phyloP scores from a whole-genome alignment of 345 rosid species.

The Alliaria petiolata region DNA sequence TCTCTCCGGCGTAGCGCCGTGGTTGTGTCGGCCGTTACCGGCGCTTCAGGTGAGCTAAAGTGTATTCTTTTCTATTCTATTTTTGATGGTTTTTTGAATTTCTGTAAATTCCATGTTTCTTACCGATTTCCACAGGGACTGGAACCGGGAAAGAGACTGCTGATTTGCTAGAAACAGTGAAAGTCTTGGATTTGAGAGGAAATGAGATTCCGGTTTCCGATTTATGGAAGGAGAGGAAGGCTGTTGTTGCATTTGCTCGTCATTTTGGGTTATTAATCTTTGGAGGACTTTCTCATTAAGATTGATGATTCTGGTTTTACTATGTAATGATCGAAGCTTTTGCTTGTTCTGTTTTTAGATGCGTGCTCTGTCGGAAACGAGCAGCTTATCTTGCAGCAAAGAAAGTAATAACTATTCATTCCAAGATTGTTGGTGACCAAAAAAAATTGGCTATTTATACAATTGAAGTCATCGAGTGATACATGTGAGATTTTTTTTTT shows the following conservation, averaged over 20 bases:
- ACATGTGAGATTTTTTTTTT: background rate
- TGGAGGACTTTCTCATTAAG: background rate
- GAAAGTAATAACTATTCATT: constrained; percentile 49
- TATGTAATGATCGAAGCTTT: background rate
- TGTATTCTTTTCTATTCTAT: background rate
- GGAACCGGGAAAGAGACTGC: constrained; percentile 33
- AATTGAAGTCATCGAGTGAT: background rate
- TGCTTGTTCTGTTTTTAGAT: constrained; percentile 41
- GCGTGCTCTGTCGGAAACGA: constrained; percentile 81
- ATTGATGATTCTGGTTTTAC: constrained; percentile 1
- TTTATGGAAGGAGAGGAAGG: constrained; percentile 82
- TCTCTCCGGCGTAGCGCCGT: constrained; percentile 32
- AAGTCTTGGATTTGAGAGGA: constrained; percentile 66
- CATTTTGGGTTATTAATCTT: constrained; percentile 66
- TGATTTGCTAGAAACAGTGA: constrained; percentile 48
- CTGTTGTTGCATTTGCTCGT: constrained; percentile 87
- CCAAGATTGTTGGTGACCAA: background rate
- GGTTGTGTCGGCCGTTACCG: constrained; percentile 49
- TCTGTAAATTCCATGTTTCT: background rate
- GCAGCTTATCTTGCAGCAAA: constrained; percentile 79
- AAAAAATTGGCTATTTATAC: too few species aligned
- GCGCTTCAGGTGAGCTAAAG: constrained; percentile 53
- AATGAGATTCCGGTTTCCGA: constrained; percentile 63
- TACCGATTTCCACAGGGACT: constrained; percentile 12
- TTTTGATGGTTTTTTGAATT: too few species aligned